Percentiles rank a stretch among this genome's conserved stretches.
phyloP scores from a whole-genome alignment of 2,329 filamentous ascomycete genomes.

The Berkeleyomyces basicola region DNA sequence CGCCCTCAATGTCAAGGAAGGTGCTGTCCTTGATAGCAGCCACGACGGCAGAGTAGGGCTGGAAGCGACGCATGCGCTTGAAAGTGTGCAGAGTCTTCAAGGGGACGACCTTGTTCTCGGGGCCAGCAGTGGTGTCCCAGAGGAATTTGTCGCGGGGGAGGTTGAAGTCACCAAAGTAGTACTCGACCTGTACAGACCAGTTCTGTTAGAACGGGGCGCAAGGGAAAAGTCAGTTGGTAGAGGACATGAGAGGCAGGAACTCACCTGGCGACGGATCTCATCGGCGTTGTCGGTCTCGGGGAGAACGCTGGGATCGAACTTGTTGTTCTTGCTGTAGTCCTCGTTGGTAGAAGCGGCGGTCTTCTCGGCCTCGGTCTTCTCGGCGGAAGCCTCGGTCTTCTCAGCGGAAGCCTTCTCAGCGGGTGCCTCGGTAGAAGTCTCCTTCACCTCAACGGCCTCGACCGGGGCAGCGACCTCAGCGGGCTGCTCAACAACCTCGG shows the following conservation, averaged over 20 bases:
- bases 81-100: conserved; percentile 69
- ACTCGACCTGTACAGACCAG: conserved; percentile 51
- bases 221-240: background rate
- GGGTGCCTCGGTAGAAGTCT: conserved; percentile 14
- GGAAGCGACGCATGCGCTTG: conserved; percentile 92
- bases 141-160: conserved; percentile 79
- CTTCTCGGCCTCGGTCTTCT: conserved; percentile 25
- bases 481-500: conserved; percentile 15
- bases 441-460: conserved; percentile 7
- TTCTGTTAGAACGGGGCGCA: background rate
- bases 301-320: conserved; percentile 51
- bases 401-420: conserved; percentile 18
- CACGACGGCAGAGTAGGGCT: conserved; percentile 70
- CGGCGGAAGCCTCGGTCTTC: conserved; percentile 18
- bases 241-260: conserved; percentile 10
- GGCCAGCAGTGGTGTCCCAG: conserved; percentile 59
- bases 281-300: conserved; percentile 59
- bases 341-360: conserved; percentile 26
- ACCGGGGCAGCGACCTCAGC: conserved; percentile 13
- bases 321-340: conserved; percentile 39
- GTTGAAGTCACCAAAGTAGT: conserved; percentile 90
- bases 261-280: conserved; percentile 70
- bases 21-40: conserved; percentile 65
- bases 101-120: conserved; percentile 64
- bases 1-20: conserved; percentile 55